Evolutionary conservation across 805 yeast species (phyloP).

Genomic region (Yarrowia sp.): DNA sequence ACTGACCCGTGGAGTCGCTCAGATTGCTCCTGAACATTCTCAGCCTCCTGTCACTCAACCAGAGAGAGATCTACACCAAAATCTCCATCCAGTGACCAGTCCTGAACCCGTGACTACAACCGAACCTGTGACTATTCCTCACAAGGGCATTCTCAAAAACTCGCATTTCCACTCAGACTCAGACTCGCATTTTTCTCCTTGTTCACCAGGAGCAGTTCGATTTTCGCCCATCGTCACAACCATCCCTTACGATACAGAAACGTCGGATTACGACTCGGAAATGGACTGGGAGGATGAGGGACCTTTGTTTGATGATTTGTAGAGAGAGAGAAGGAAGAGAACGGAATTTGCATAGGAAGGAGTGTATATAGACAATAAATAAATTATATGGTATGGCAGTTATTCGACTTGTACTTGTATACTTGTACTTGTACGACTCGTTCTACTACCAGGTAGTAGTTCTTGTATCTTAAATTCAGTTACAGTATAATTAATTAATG

Average conservation of each 20-base stretch:
- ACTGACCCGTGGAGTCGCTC: background rate
- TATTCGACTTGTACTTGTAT: background rate
- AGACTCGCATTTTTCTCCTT: background rate
- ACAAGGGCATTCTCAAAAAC: conserved; percentile 5
- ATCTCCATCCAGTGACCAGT: too few species aligned
- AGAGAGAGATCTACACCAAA: too few species aligned
- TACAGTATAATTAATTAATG: too few species aligned
- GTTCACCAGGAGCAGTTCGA: background rate
- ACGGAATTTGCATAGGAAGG: background rate
- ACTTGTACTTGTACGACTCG: too few species aligned
- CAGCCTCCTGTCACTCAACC: too few species aligned
- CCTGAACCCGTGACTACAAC: background rate
- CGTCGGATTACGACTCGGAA: background rate
- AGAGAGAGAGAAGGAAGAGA: background rate
- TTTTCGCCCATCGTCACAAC: background rate
- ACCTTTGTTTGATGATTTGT: background rate
- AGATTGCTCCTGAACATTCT: background rate
- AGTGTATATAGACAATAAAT: background rate
- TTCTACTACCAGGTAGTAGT: too few species aligned
- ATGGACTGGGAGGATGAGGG: conserved; percentile 13
- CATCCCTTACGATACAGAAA: background rate
- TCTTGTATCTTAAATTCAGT: too few species aligned
- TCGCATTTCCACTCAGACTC: too few species aligned
- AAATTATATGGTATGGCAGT: too few species aligned
- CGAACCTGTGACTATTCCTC: background rate